A percentile compares a stretch with the other conserved stretches of the same genome.
These are phyloP conservation scores for Heritiera littoralis DNA, from an alignment of 345 rosid species.

Conservation along the genomic window DNA sequence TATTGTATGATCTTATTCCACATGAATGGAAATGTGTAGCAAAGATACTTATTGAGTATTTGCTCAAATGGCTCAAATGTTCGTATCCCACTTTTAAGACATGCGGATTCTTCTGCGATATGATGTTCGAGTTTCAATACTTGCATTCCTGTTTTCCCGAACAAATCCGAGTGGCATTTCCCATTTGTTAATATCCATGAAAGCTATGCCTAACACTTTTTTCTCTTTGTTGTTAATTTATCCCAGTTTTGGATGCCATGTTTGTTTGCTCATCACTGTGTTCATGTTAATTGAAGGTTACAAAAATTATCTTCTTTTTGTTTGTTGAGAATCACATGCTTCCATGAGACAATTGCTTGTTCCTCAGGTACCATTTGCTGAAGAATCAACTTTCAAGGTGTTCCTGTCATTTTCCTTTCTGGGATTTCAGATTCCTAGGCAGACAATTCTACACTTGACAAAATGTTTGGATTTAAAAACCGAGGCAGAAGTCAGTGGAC, in stretches of 20 bases:
- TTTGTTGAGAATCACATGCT: no score
- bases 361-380: conserved; percentile 15
- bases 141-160: no score
- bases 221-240: no score
- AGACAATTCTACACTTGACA: neutral
- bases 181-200: neutral
- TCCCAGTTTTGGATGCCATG: neutral
- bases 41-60: no score
- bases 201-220: neutral
- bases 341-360: neutral
- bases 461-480: conserved; percentile 69
- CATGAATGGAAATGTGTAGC: neutral
- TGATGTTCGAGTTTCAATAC: no score
- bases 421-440: conserved; percentile 1
- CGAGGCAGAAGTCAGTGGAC: conserved; percentile 26
- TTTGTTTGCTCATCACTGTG: neutral
- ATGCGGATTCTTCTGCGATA: no score
- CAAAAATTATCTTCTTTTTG: no score
- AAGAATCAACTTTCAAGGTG: neutral
- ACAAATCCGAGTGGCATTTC: neutral
- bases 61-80: no score
- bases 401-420: neutral
- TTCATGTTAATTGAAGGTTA: neutral
- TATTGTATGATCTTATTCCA: neutral
- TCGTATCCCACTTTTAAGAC: no score